Evolutionary conservation across 2,329 filamentous ascomycete species (phyloP).

Genomic region (Penicillium fuscoglaucum): DNA sequence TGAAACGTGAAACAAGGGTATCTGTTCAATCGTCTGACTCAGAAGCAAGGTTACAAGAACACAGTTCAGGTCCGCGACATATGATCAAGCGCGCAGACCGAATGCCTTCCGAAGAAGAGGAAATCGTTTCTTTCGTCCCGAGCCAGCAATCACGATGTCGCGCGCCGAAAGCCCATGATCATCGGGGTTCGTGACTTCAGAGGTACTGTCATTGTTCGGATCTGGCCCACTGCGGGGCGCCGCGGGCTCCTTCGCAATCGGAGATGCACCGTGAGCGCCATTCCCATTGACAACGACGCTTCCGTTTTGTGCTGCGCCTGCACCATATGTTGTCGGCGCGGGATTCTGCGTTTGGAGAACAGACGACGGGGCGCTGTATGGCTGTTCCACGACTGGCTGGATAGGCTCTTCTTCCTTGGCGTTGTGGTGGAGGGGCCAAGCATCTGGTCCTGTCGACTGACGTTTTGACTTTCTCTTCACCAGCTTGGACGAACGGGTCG

Average conservation of each 20-base stretch:
- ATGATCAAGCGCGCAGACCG: slow-evolving; percentile 34
- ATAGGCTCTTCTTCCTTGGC: slow-evolving; percentile 4
- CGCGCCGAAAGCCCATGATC: slow-evolving; percentile 19
- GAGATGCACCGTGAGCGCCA: neutral
- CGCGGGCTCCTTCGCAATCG: slow-evolving; percentile 12
- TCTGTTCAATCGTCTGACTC: neutral
- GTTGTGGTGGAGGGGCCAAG: slow-evolving; percentile 30
- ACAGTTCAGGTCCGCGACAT: neutral
- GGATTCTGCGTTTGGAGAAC: slow-evolving; percentile 2
- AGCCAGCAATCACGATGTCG: slow-evolving; percentile 37
- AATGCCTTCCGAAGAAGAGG: slow-evolving; percentile 47
- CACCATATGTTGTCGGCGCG: neutral
- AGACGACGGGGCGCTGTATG: slow-evolving; percentile 8
- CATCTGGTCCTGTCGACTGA: slow-evolving; percentile 16
- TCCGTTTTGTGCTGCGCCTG: slow-evolving; percentile 11
- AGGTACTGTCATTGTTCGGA: slow-evolving; percentile 14
- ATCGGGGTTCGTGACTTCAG: slow-evolving; percentile 18
- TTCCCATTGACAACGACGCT: slow-evolving; percentile 14
- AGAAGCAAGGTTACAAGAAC: neutral
- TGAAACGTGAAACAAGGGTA: neutral
- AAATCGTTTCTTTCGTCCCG: slow-evolving; percentile 49
- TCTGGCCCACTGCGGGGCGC: slow-evolving; percentile 9
- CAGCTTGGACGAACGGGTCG: slow-evolving; percentile 28
- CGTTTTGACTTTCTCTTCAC: slow-evolving; percentile 31
- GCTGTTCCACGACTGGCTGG: slow-evolving; percentile 14